phyloP scores from a whole-genome alignment of 768 basidiomycete species.

The Kwoniella europaea region DNA sequence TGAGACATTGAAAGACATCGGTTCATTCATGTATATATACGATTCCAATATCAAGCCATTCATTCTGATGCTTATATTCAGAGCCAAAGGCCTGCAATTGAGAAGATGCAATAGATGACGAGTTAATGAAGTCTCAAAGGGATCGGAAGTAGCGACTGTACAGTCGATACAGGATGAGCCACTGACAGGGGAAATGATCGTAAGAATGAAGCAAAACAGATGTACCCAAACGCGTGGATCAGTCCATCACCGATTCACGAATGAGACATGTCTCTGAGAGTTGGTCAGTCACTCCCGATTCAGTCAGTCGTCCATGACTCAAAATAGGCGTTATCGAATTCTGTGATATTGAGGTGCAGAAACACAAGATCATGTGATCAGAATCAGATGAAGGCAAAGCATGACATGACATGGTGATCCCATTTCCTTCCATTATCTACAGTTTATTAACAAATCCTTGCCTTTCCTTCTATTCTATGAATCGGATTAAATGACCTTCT shows the following conservation, averaged over 20 bases:
- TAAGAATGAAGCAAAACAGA: neutral
- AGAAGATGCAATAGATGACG: neutral
- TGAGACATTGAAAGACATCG: neutral
- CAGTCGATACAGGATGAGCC: neutral
- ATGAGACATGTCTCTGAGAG: neutral
- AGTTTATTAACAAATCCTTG: neutral
- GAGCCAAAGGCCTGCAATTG: neutral
- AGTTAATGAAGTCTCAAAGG: conserved; percentile 12
- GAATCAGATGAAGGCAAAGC: neutral
- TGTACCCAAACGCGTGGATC: neutral
- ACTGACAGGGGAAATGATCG: neutral
- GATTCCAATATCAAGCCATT: neutral
- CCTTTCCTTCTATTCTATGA: neutral
- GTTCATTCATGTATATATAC: neutral
- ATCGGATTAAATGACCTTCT: conserved; percentile 47
- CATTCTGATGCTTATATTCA: neutral
- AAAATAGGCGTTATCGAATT: neutral
- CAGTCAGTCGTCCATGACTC: neutral
- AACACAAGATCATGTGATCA: conserved; percentile 2
- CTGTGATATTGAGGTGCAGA: no score
- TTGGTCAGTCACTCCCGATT: neutral
- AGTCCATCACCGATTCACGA: neutral
- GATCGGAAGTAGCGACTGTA: neutral
- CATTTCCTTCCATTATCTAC: conserved; percentile 1
- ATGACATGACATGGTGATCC: neutral